phyloP scores from a whole-genome alignment of 2,329 filamentous ascomycete genomes.

The Nakataea oryzae region DNA sequence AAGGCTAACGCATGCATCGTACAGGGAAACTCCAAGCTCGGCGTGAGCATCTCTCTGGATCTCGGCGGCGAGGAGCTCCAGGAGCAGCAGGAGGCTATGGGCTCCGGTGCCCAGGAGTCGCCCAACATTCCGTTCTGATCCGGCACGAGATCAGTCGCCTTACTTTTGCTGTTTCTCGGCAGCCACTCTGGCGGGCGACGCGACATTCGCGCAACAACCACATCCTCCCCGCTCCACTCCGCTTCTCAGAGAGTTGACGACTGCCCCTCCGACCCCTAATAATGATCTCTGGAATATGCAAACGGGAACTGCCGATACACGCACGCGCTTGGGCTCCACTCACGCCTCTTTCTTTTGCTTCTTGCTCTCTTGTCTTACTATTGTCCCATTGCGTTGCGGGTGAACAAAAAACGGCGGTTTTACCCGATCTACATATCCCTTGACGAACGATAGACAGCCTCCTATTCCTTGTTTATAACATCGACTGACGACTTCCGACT shows the following conservation, averaged over 20 bases:
- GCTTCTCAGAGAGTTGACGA: background rate
- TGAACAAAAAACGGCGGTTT: slow-evolving; percentile 1
- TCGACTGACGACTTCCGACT: background rate
- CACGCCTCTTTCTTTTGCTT: background rate
- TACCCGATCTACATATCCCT: slow-evolving; percentile 1
- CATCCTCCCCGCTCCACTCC: background rate
- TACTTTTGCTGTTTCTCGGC: background rate
- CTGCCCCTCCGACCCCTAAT: background rate
- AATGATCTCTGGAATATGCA: slow-evolving; percentile 2
- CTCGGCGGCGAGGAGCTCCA: slow-evolving; percentile 75
- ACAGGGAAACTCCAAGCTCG: slow-evolving; percentile 90
- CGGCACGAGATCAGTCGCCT: background rate
- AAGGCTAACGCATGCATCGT: slow-evolving; percentile 3
- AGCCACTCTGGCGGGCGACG: background rate
- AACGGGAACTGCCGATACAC: background rate
- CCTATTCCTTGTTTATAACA: background rate
- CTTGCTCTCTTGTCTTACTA: slow-evolving; percentile 3
- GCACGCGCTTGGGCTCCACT: background rate
- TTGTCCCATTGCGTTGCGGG: background rate
- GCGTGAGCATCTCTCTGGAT: slow-evolving; percentile 87
- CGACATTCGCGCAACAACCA: background rate
- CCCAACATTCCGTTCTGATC: slow-evolving; percentile 57
- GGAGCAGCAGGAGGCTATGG: slow-evolving; percentile 63
- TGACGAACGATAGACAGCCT: slow-evolving; percentile 4
- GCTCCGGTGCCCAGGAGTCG: slow-evolving; percentile 31